Percentiles rank a stretch among this genome's conserved stretches.
phyloP scores from a whole-genome alignment of 2,329 filamentous ascomycete genomes.

The Pseudocercospora crystallina region DNA sequence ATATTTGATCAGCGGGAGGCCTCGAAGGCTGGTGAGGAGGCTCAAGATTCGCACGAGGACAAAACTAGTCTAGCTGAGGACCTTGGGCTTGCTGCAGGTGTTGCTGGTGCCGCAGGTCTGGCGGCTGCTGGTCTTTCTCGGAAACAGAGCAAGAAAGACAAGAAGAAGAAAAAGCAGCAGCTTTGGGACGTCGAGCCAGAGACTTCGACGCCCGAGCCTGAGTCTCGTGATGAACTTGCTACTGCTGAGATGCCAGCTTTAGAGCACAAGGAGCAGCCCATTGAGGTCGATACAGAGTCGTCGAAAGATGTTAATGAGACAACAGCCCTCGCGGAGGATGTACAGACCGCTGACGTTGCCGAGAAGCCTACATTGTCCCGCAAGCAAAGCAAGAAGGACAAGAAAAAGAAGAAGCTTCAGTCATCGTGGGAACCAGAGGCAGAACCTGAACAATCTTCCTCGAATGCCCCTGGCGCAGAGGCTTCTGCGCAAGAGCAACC shows the following conservation, averaged over 20 bases:
- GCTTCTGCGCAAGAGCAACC: too few relatives aligned
- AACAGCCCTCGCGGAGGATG: too few relatives aligned
- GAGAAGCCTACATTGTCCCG: constrained; percentile 14
- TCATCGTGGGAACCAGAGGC: constrained; percentile 12
- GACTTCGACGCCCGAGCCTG: neutral
- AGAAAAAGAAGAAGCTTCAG: constrained; percentile 37
- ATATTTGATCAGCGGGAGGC: constrained; percentile 20
- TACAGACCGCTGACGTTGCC: constrained; percentile 3
- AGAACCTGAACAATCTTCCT: neutral
- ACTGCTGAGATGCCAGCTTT: neutral
- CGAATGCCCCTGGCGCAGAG: neutral
- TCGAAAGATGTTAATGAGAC: too few relatives aligned
- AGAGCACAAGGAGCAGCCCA: neutral
- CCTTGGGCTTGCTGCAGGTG: too few relatives aligned
- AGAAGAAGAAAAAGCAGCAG: constrained; percentile 19
- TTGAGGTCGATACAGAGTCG: neutral
- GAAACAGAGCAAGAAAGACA: constrained; percentile 32
- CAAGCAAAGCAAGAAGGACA: constrained; percentile 42
- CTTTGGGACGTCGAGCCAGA: constrained; percentile 11
- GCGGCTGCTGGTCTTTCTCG: constrained; percentile 7
- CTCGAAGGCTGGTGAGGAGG: constrained; percentile 17
- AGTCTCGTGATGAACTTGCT: neutral
- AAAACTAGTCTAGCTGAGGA: constrained; percentile 4
- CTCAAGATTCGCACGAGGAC: constrained; percentile 17
- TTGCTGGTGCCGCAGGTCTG: neutral